Conservation (phyloP, 495 filamentous ascomycete genomes). For the Apodospora peruviana region DNA sequence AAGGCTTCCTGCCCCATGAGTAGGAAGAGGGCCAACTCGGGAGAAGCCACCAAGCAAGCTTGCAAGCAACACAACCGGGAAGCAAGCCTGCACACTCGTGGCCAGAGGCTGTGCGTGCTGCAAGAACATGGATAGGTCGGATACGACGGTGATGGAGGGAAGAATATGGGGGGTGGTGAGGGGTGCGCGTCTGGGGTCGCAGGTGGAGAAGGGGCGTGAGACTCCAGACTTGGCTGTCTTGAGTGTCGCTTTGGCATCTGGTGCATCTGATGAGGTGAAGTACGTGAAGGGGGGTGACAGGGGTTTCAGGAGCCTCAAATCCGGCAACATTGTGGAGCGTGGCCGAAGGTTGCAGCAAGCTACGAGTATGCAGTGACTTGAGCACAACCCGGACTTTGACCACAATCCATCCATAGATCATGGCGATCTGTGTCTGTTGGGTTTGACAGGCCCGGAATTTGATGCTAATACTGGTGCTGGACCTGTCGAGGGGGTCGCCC, state of each 20-base stretch:
- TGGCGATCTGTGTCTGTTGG: too few species aligned
- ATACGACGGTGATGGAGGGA: constrained; percentile 33
- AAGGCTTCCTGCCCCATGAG: too few species aligned
- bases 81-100: neutral
- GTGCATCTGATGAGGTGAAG: neutral
- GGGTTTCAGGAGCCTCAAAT: neutral
- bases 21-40: neutral
- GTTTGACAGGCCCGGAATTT: too few species aligned
- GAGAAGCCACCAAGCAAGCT: neutral
- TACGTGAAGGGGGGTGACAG: neutral
- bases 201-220: constrained; percentile 18
- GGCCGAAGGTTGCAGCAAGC: too few species aligned
- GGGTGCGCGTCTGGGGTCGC: constrained; percentile 15
- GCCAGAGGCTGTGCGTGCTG: constrained; percentile 11
- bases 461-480: too few species aligned
- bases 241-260: neutral
- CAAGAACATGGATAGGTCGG: constrained; percentile 27
- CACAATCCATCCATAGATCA: too few species aligned
- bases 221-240: constrained; percentile 12
- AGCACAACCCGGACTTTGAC: too few species aligned
- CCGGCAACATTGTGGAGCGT: too few species aligned
- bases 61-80: constrained; percentile 1
- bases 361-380: too few species aligned
- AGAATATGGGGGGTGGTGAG: constrained; percentile 13
- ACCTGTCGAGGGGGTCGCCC: too few species aligned